Evolutionary conservation across 306 rosid genomes (phyloP), one percentile per base, ranked within the genome.

Genomic region (Cicer yamashitae): DNA sequence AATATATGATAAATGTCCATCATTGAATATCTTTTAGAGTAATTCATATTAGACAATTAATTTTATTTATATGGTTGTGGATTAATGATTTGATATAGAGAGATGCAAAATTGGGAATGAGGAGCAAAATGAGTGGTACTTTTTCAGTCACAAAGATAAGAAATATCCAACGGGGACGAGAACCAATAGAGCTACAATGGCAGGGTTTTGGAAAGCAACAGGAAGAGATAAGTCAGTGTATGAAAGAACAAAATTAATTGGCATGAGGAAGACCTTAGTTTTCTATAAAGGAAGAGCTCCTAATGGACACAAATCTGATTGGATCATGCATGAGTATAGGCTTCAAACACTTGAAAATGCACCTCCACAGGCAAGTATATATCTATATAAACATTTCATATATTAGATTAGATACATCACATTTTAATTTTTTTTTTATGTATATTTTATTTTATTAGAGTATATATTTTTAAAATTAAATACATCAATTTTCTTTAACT

Each of bases 131-230:
- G 98, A 94, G 69, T 94, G 94, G 96, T 94, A 94, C 48, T 94
- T 94, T 82, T 94, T 94, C 51, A 94, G 98, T 87, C 93, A 94
- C 82, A 94, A 91, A 72, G 98, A 94, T 17, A 94, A 94, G 89
- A 94, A 94, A 61, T 94, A 94, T 79, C 98, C 98, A n/a, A 90
- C 98, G 0, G 98, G 98, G 60, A 94, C 98, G 14, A 91, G 98
- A 77, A 94, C 98, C 4, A 94, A 94, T 53, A 79, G 98, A 52
- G 98, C 98, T 0, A 94, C 98, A 9, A 81, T 89, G 87, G 94
- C 89, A 0, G 98, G 98, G 73, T 94, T 94, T 41, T 94, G 98
- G 98, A 94, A 94, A 64, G 98, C 98, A 0, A 94, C 98, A 0
- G 98, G 98, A 37, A 78, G 98, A 82, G 98, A 94, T 84, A 94